Conservation (phyloP, 305 asterid genomes). For the Nicotiana rustica region DNA sequence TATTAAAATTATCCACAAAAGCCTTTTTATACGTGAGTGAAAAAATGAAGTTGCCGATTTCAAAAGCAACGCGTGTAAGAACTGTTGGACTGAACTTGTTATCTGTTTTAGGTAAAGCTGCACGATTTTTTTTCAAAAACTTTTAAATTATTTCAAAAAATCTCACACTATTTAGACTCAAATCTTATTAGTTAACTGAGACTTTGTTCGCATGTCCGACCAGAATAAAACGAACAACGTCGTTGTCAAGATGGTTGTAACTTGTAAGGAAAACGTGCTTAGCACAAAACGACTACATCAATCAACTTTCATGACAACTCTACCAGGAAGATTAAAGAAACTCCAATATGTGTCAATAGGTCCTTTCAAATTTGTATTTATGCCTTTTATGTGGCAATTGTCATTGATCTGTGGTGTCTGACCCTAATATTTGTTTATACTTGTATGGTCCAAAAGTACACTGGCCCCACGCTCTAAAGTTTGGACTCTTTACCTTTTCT, state of each 20-base stretch:
- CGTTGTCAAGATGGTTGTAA: conserved; percentile 25
- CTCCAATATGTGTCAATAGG: conserved; percentile 10
- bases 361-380: conserved; percentile 7
- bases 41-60: not conserved
- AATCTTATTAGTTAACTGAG: accelerated
- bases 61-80: not conserved
- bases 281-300: conserved; percentile 31
- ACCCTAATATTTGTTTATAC: conserved; percentile 3
- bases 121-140: too few species aligned
- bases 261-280: conserved; percentile 11
- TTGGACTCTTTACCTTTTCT: not conserved
- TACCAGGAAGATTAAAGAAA: not conserved
- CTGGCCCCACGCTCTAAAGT: not conserved
- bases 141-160: too few species aligned
- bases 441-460: not conserved
- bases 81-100: too few species aligned
- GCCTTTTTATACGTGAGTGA: not conserved
- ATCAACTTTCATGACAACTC: conserved; percentile 28
- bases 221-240: not conserved
- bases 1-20: not conserved
- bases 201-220: too few species aligned
- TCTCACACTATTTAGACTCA: too few species aligned
- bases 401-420: not conserved
- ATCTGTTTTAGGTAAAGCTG: too few species aligned
- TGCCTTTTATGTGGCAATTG: conserved; percentile 25